A percentile compares a stretch with the other conserved stretches of the same genome.
Evolutionary conservation across 192 early-diverging fungal species (phyloP).

Genomic region (Backusella sp.): DNA sequence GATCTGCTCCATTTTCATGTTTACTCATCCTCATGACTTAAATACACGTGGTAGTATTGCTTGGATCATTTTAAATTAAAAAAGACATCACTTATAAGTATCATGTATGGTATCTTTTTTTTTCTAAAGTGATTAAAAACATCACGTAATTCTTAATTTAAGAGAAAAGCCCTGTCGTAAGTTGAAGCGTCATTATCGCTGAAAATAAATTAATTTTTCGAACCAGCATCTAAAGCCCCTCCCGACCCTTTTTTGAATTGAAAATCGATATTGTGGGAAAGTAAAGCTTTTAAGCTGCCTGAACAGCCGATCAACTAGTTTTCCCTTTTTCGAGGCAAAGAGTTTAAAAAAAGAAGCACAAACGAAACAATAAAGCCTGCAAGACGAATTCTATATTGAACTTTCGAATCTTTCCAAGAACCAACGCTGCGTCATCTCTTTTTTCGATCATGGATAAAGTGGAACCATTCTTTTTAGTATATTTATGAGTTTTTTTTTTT

Average conservation of each 20-base stretch:
- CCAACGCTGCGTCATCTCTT: neutral
- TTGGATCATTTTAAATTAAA: neutral
- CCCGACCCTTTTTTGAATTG: neutral
- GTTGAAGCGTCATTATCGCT: neutral
- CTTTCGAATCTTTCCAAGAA: neutral
- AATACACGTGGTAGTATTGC: neutral
- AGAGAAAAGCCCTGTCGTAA: neutral
- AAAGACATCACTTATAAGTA: neutral
- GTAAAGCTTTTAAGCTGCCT: neutral
- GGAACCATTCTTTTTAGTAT: neutral
- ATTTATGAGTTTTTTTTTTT: neutral
- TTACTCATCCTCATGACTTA: neutral
- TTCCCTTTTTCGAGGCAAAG: neutral
- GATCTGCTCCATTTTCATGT: neutral
- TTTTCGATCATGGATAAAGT: neutral
- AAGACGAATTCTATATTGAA: neutral
- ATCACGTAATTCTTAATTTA: neutral
- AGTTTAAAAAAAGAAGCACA: neutral
- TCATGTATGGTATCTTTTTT: neutral
- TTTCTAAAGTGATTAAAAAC: neutral
- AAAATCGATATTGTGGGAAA: neutral
- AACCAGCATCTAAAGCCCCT: neutral
- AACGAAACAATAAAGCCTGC: neutral
- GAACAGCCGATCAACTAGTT: neutral
- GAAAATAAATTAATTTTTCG: slow-evolving; percentile 1